A percentile compares a stretch with the other conserved stretches of the same genome.
Evolutionary conservation across 139 green algal genomes (phyloP).

Genomic region (Pleodorina starrii): DNA sequence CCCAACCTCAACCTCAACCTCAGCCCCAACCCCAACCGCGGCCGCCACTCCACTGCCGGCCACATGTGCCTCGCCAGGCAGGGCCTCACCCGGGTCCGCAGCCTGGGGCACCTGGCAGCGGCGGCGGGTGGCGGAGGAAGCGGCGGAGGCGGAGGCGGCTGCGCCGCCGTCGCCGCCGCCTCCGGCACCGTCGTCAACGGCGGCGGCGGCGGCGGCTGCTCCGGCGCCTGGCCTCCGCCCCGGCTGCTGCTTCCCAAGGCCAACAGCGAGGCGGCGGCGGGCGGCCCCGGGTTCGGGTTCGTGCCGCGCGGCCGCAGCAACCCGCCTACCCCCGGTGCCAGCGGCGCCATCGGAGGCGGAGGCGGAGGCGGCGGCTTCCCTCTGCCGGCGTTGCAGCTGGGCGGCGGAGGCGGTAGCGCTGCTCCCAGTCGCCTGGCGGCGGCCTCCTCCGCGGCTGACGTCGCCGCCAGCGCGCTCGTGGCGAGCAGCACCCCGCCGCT

Average conservation of each 20-base stretch:
- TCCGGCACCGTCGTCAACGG: not conserved
- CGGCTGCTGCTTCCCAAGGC: not conserved
- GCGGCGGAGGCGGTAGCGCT: not conserved
- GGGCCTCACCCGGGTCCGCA: not conserved
- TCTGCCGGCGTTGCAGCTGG: not conserved
- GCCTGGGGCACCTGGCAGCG: not conserved
- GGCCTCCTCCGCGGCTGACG: not conserved
- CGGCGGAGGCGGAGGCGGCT: not conserved
- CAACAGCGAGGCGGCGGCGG: not conserved
- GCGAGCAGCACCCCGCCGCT: not conserved
- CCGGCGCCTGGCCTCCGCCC: not conserved
- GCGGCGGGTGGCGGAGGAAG: not conserved
- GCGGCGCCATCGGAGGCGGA: not conserved
- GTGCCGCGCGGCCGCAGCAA: not conserved
- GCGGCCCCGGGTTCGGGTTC: too few relatives aligned
- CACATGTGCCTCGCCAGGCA: not conserved
- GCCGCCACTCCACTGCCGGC: not conserved
- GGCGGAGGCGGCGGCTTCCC: not conserved
- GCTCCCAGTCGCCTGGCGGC: not conserved
- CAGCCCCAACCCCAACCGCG: too few relatives aligned
- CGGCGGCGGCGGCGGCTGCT: not conserved
- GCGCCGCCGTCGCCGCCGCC: too few relatives aligned
- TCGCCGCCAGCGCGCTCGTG: not conserved
- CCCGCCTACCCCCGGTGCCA: not conserved
- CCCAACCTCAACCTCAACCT: not conserved